Base-by-base conservation (phyloP, 495 filamentous ascomycete genomes). In the Parathielavia hyrcaniae region DNA sequence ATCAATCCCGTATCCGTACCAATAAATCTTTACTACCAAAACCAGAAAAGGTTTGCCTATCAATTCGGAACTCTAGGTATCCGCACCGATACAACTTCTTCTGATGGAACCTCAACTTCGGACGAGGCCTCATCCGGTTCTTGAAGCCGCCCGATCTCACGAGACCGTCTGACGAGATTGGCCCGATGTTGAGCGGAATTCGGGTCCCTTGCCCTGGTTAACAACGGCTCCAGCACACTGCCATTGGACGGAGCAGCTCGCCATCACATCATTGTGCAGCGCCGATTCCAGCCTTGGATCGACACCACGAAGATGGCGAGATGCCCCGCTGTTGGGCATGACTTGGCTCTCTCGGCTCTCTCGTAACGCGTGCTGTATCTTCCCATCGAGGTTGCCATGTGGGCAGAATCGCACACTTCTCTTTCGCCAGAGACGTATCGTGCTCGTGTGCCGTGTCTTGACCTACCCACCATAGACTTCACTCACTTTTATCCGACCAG, bases 181-280 rank as follows among this genome's bases (percentile, higher is more conserved):
- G 60, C 32, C 36, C 16, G 9, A 17, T 41, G 23, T 34, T 39
- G 26, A 49, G 50, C 38, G 12, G 19, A 22, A n/a, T n/a, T n/a
- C n/a, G n/a, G n/a, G n/a, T n/a, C n/a, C n/a, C n/a, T n/a, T n/a
- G 47, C 40, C 61, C 58, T 30, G 34, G 43, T 26, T 19, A 34
- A 26, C 34, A 17, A 30, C 13, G 20, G 23, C 12, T n/a, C 1
- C 1, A 22, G 43, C 23, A 4, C 23, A 45, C 7, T n/a, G 39
- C 36, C 26, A 64, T 63, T 68, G 64, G 65, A 8, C 61, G 26
- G 50, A 35, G 36, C 1, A 45, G 55, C 19, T 61, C 48, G 57
- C 62, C 59, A 69, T 68, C 61, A 58, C 67, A 67, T 70, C 67
- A 69, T 69, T 22, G 49, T 57, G 57, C 58, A 58, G 57, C 59